Evolutionary conservation across 2,329 filamentous ascomycete species (phyloP).

Genomic region (Chrysoporthe puriensis): DNA sequence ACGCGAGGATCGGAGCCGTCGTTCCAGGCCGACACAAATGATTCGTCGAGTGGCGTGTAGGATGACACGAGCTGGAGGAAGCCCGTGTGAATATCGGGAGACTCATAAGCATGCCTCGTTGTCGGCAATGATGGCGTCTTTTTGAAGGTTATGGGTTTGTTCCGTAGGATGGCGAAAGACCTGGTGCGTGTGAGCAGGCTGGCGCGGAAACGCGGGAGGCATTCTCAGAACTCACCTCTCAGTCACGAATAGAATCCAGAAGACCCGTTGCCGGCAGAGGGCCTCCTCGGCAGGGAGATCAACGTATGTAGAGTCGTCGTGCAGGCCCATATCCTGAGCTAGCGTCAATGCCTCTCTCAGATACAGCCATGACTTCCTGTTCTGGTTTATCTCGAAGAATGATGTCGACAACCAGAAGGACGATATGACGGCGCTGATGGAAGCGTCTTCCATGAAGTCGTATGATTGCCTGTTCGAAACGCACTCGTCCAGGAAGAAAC

Average conservation of each 20-base stretch:
- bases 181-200: slow-evolving; percentile 13
- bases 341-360: slow-evolving; percentile 64
- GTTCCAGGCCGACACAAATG: slow-evolving; percentile 68
- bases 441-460: slow-evolving; percentile 60
- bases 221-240: slow-evolving; percentile 50
- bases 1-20: slow-evolving; percentile 50
- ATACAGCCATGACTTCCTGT: slow-evolving; percentile 65
- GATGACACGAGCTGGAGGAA: slow-evolving; percentile 64
- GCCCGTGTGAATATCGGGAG: slow-evolving; percentile 56
- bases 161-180: slow-evolving; percentile 65
- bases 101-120: slow-evolving; percentile 56
- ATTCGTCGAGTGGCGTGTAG: slow-evolving; percentile 66
- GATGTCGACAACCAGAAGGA: slow-evolving; percentile 65
- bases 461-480: slow-evolving; percentile 58
- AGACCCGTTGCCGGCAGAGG: slow-evolving; percentile 58
- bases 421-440: slow-evolving; percentile 60
- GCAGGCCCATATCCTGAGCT: slow-evolving; percentile 61
- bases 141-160: slow-evolving; percentile 64
- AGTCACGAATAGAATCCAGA: slow-evolving; percentile 66
- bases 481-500: slow-evolving; percentile 61
- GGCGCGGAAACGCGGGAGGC: slow-evolving; percentile 35
- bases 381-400: slow-evolving; percentile 64
- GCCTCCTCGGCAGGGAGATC: slow-evolving; percentile 52
- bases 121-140: slow-evolving; percentile 60
- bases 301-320: slow-evolving; percentile 60